Percentiles rank a stretch among this genome's conserved stretches.
Conservation (phyloP, 805 yeast genomes). For the Candida piceae region DNA sequence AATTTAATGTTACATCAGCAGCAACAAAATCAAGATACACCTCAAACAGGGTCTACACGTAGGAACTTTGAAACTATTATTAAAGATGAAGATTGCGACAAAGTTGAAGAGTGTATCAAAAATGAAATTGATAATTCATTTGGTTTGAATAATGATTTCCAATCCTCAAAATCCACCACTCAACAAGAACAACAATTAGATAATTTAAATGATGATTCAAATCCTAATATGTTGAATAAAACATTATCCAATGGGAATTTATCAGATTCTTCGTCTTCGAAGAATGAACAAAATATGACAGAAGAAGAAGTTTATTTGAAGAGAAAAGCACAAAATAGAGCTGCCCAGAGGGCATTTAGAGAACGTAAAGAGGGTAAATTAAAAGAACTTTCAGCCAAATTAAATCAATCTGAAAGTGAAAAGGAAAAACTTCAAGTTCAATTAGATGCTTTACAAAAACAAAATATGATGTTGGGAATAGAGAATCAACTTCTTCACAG, state of each 20-base stretch:
- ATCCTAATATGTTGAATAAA: too few species aligned
- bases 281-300: slow-evolving; percentile 6
- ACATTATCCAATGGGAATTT: slow-evolving; percentile 1
- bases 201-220: too few species aligned
- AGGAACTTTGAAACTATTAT: slow-evolving; percentile 3
- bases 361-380: slow-evolving; percentile 72
- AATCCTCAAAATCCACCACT: too few species aligned
- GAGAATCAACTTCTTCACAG: slow-evolving; percentile 43
- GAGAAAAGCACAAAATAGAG: slow-evolving; percentile 75
- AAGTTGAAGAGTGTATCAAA: neutral
- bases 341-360: slow-evolving; percentile 83
- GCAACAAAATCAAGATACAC: neutral
- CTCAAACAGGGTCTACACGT: slow-evolving; percentile 3
- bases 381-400: slow-evolving; percentile 59
- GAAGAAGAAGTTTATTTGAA: slow-evolving; percentile 44
- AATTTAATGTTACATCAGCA: neutral
- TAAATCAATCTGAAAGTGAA: slow-evolving; percentile 50
- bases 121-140: neutral
- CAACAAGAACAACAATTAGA: too few species aligned
- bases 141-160: too few species aligned
- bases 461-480: slow-evolving; percentile 50
- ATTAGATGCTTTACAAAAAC: slow-evolving; percentile 40
- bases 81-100: slow-evolving; percentile 3
- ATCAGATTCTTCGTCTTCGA: slow-evolving; percentile 4
- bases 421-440: slow-evolving; percentile 36